Evolutionary conservation across 768 basidiomycete genomes (phyloP), one percentile per base, ranked within the genome.

Genomic region (Galerina marginata): DNA sequence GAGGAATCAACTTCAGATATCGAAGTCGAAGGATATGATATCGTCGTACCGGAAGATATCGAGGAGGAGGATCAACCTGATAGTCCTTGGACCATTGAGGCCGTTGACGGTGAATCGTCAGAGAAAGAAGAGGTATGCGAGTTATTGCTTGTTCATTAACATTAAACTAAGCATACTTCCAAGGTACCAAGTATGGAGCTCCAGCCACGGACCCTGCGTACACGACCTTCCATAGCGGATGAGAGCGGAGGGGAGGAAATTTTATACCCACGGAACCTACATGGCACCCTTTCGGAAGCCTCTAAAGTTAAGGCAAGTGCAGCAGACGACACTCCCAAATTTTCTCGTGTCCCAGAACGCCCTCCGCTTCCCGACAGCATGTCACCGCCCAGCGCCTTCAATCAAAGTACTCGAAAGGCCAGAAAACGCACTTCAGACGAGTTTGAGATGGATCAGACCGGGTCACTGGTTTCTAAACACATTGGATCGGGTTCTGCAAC

Each of bases 231-330:
- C 0, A 81, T 86, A 59, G 84, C 90, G 7, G 89, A 91, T 64
- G 93, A 94, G 74, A 94, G 92, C 67, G 93, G 93, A 4, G 92
- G 93, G 43, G 93, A 95, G 74, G 93, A 95, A 73, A 94, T 95
- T 60, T 76, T 95, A 26, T 95, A 95, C 73, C 92, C 92, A 42
- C 88, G 92, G 58, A 86, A 90, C 61, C 58, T 72, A 7, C 65
- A 68, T 54, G 65, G 65, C 20, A 67, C 69, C 53, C 54, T 71
- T 25, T 63, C 74, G 9, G 76, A 77, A 42, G 65, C 71, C n/a
- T 67, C 75, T 38, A 72, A 75, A 58, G 70, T 76, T 9, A 71
- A 71, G 45, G 70, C 71, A 43, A 73, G 72, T 29, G 45, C 62
- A 29, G 29, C 43, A 29, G 69, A 72, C 6, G 69, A 71, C 23